A percentile compares a stretch with the other conserved stretches of the same genome.
Evolutionary conservation across 768 basidiomycete species (phyloP).

Genomic region (Lactarius tabidus): DNA sequence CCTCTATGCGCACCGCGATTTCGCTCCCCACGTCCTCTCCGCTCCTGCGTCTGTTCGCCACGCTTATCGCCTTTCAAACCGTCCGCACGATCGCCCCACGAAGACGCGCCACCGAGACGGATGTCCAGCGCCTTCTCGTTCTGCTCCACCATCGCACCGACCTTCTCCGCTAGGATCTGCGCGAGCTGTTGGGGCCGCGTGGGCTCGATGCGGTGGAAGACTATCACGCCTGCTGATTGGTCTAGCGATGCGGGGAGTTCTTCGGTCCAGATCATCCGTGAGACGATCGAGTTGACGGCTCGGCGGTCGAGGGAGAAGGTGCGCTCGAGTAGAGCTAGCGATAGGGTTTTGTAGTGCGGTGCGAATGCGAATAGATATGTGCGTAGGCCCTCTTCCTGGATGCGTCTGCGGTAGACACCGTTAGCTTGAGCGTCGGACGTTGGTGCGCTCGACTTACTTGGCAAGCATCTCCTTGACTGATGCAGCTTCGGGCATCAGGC

Average conservation of each 20-base stretch:
- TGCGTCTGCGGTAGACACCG: conserved; percentile 63
- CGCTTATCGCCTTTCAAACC: conserved; percentile 74
- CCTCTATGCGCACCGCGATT: conserved; percentile 46
- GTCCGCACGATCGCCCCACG: conserved; percentile 66
- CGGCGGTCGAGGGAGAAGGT: conserved; percentile 83
- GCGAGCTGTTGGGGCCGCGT: conserved; percentile 88
- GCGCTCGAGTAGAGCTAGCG: conserved; percentile 77
- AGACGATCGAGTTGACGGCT: conserved; percentile 85
- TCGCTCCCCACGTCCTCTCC: conserved; percentile 70
- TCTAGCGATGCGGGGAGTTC: conserved; percentile 92
- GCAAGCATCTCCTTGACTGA: conserved; percentile 93
- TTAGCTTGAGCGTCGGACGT: neutral
- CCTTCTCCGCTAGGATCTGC: conserved; percentile 83
- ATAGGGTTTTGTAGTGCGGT: conserved; percentile 87
- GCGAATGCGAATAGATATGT: conserved; percentile 99
- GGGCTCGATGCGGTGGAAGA: conserved; percentile 90
- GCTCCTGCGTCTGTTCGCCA: conserved; percentile 73
- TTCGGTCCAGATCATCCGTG: conserved; percentile 99
- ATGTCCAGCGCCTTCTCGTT: conserved; percentile 86
- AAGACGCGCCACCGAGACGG: conserved; percentile 67
- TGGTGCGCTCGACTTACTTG: conserved; percentile 49
- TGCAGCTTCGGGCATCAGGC: conserved; percentile 84
- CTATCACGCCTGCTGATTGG: conserved; percentile 82
- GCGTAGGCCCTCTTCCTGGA: conserved; percentile 94
- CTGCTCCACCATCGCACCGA: conserved; percentile 80